Conservation (phyloP, 2,329 filamentous ascomycete genomes). For the Paecilomyces niveus region DNA sequence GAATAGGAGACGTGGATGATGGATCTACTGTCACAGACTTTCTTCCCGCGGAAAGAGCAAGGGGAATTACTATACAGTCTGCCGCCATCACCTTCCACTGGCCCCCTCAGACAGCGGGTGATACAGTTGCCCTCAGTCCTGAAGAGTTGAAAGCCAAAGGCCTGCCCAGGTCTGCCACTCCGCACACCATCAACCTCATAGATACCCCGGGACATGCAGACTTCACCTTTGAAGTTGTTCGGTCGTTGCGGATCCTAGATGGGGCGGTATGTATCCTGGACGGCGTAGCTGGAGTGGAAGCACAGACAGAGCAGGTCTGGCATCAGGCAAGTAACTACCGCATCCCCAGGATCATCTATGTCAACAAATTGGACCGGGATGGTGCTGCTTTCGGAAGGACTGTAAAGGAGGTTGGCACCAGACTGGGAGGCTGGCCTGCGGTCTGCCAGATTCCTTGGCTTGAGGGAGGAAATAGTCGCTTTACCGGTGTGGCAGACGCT, state of each 20-base stretch:
- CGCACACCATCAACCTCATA: constrained; percentile 80
- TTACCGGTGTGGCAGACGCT: constrained; percentile 79
- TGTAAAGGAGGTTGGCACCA: constrained; percentile 73
- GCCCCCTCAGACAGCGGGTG: constrained; percentile 51
- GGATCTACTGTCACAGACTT: constrained; percentile 98
- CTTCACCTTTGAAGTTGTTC: constrained; percentile 92
- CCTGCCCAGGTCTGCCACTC: constrained; percentile 44
- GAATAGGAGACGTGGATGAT: constrained; percentile 91
- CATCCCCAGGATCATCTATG: constrained; percentile 74
- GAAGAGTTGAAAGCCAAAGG: constrained; percentile 22
- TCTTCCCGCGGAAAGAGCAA: constrained; percentile 79
- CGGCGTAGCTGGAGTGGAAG: constrained; percentile 88
- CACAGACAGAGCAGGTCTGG: constrained; percentile 97
- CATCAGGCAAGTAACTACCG: constrained; percentile 75
- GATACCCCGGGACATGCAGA: constrained; percentile 96
- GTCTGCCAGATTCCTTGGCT: constrained; percentile 97
- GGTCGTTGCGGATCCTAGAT: constrained; percentile 80
- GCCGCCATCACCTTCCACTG: constrained; percentile 93
- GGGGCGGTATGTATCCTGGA: constrained; percentile 90
- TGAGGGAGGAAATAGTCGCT: constrained; percentile 62
- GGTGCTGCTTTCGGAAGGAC: constrained; percentile 77
- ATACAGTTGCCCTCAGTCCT: constrained; percentile 8
- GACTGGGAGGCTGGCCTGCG: constrained; percentile 76
- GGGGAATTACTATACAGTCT: constrained; percentile 96
- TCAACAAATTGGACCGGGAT: constrained; percentile 81